These are phyloP conservation scores for Creolimax fragrantissima DNA, from an alignment of 78 protist species.

Conservation along the genomic window DNA sequence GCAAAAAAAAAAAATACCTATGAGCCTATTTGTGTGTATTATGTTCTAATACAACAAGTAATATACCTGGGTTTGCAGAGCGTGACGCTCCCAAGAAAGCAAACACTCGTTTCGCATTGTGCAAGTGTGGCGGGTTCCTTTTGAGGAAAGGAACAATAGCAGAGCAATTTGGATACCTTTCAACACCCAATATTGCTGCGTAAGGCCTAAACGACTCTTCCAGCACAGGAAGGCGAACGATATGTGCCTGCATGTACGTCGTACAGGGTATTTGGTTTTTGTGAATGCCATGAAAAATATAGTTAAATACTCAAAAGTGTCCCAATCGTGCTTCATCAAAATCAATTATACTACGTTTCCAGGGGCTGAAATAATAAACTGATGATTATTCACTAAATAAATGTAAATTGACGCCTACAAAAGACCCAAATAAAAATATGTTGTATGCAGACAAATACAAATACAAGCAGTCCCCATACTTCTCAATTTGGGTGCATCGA, in stretches of 20 bases:
- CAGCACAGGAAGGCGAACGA: not conserved
- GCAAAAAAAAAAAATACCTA: not conserved
- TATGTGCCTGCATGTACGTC: not conserved
- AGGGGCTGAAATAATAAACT: no score
- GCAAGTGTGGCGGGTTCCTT: not conserved
- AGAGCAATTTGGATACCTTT: not conserved
- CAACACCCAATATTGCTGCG: not conserved
- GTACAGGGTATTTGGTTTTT: no score
- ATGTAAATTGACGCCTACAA: no score
- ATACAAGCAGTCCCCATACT: no score
- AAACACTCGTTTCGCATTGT: not conserved
- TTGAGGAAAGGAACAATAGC: not conserved
- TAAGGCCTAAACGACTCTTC: not conserved
- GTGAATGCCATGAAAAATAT: no score
- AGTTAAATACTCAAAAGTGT: no score
- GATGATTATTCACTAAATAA: no score
- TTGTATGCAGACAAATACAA: no score
- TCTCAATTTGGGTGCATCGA: no score
- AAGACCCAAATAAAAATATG: no score
- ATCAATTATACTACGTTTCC: no score
- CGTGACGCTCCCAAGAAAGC: not conserved
- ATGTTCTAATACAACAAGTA: not conserved
- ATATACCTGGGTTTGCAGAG: not conserved
- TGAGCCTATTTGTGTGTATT: not conserved
- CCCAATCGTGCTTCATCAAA: no score